Evolutionary conservation across 108 stramenopile species (phyloP), one percentile per base, ranked within the genome.

Genomic region (Tribonema minus): DNA sequence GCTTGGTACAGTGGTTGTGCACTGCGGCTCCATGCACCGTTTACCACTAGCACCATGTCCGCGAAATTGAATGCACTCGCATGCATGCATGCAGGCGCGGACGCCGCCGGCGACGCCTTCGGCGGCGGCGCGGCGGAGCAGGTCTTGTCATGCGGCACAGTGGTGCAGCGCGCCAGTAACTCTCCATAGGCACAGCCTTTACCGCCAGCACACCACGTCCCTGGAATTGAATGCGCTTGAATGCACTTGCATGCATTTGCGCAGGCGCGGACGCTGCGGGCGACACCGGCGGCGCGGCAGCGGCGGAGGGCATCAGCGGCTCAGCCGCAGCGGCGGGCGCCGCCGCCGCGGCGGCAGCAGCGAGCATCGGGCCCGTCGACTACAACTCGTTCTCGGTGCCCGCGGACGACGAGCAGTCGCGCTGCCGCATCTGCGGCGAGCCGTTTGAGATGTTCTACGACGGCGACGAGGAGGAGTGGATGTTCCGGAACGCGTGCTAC

Each of bases 391-490:
- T n/a, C n/a, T 75, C 64, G 41, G 73, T 75, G 20, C 73, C 73
- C 15, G 73, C 73, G 12, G 73, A 75, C 32, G 73, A 75, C 32
- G 33, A 64, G 4, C 65, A 65, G 34, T 64, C 73, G 20, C 64
- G 54, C 64, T 75, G 73, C 64, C 64, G 73, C 15, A 75, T 75
- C 37, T 75, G 73, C 26, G 73, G 73, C 40, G 64, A 65, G 2
- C 64, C 39, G 26, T 65, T 75, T 27, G 59, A 60, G 64, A 75
- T 75, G 73, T 75, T 65, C 46, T 75, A 75, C 64, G 73, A 75
- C 33, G 65, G 65, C 35, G 73, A 75, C 9, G 73, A 75, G 46
- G 73, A 75, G 64, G 73, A 75, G 73, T 75, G 73, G 73, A 75
- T 75, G 73, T 75, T 65, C 64, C 40, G 41, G 15, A 75, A 75